Base-by-base conservation (phyloP, 352 stramenopile genomes). In the Phytophthora kernoviae region DNA sequence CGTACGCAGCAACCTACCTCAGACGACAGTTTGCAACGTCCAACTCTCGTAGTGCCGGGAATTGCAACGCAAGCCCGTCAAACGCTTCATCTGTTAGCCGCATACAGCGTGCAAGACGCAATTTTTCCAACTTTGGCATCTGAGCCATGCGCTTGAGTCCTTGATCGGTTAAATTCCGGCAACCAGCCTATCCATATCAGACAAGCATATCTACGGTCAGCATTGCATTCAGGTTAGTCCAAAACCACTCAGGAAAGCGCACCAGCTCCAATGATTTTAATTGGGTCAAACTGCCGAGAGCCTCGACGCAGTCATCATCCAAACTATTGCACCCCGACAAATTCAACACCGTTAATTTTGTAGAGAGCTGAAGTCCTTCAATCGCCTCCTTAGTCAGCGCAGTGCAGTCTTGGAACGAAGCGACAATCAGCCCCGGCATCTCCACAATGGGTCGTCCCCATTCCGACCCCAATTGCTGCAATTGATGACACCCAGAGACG, bases 231-330 rank as follows among this genome's bases (percentile, higher is more conserved):
- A n/a, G n/a, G n/a, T n/a, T n/a, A n/a, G n/a, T n/a, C n/a, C 36
- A 11, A 10, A 20, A 30, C 17, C 30, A 20, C 4, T 14, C n/a
- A 24, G 54, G 43, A n/a, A 27, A 12, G 14, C n/a, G 40, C n/a
- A 93, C 84, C 70, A 94, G 44, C 60, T 90, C 54, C 6, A 94
- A 62, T 1, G 32, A 69, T 50, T 69, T 73, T 10, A 94, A 61
- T 4, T 62, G 54, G 40, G 62, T 53, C 11, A 89, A 42, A 0
- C 52, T 62, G 9, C 75, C 22, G 8, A 94, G 45, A 10, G 68
- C 63, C 8, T 82, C 54, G 8, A 92, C 14, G 36, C 67, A 81
- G 21, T 69, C 69, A 26, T 92, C 79, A 51, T 91, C 77, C 27
- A 92, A 65, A 36, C 79, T 81, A 1, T 60, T 52, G 45, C 84